Conservation (phyloP, 768 basidiomycete genomes). For the Auriculariales sp. region DNA sequence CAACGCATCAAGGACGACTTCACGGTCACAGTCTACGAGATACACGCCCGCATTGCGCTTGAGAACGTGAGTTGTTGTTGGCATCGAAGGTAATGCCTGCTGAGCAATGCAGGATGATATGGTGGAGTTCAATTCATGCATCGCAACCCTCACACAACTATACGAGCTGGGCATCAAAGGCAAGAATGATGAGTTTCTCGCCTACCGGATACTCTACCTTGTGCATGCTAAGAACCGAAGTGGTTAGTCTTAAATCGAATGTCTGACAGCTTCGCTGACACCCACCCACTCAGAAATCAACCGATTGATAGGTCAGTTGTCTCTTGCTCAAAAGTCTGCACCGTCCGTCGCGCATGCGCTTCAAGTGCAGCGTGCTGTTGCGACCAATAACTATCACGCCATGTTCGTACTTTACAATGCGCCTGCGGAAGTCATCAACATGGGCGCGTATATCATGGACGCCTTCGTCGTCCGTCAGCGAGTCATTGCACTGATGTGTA, state of each 20-base stretch:
- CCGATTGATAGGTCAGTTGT: slow-evolving; percentile 94
- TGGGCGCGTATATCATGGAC: slow-evolving; percentile 99
- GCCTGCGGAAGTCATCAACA: too few species aligned
- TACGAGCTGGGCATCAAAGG: slow-evolving; percentile 91
- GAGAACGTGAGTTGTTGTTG: slow-evolving; percentile 56
- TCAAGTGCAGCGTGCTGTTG: slow-evolving; percentile 72
- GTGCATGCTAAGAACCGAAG: slow-evolving; percentile 87
- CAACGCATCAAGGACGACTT: slow-evolving; percentile 98
- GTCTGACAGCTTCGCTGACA: neutral
- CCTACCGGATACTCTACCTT: slow-evolving; percentile 93
- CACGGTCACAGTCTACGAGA: slow-evolving; percentile 94
- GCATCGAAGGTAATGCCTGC: slow-evolving; percentile 3
- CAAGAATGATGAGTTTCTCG: slow-evolving; percentile 89
- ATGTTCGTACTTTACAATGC: slow-evolving; percentile 80
- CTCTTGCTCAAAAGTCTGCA: slow-evolving; percentile 73
- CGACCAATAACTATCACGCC: slow-evolving; percentile 88
- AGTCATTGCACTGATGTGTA: slow-evolving; percentile 69
- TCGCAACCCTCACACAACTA: slow-evolving; percentile 73
- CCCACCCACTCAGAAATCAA: slow-evolving; percentile 61
- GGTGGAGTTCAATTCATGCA: slow-evolving; percentile 98
- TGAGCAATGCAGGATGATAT: slow-evolving; percentile 60
- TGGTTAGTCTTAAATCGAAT: slow-evolving; percentile 58
- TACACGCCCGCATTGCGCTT: slow-evolving; percentile 92
- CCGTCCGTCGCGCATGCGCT: slow-evolving; percentile 78
- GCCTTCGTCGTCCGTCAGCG: slow-evolving; percentile 92